Base-by-base conservation (phyloP, 176 grass and related monocot species). In the Oryza glumipatula region DNA sequence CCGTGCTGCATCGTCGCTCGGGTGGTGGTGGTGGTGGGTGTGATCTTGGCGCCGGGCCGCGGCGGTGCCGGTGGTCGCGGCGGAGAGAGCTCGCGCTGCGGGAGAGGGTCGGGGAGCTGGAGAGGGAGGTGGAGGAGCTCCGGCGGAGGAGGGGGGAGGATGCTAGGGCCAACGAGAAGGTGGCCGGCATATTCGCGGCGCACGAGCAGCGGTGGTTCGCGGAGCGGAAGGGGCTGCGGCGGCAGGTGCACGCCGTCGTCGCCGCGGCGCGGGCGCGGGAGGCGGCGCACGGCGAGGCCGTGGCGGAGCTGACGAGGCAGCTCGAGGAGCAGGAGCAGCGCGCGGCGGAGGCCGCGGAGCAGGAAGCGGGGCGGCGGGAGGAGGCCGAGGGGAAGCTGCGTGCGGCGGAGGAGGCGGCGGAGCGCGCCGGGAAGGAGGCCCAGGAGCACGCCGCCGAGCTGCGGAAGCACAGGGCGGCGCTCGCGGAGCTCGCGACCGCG, bases 91-190 rank as follows among this genome's bases (percentile, higher is more conserved):
- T 83, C 17, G 75, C 76, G 80, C 68, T 91, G 81, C 77, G 67
- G 41, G 86, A 89, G 87, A 93, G 84, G 82, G 30, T 85, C 3
- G 78, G 5, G 15, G 85, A 45, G 76, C 72, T 89, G 14, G 83
- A 94, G 21, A 54, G 12, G 6, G 69, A 92, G 76, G 47, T 87
- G 0, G 88, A 77, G 26, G 88, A 91, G 74, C 83, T 97, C 35
- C 88, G 74, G 33, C 74, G 48, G 51, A 83, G 80, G 11, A 69
- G 95, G 36, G 80, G 72, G 5, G 95, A 97, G 71, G 95, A 94
- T 24, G 95, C 91, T 9, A 88, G 88, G 80, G 94, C 91, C 23
- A 97, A 97, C 71, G 94, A 97, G 87, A 94, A 97, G 81, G 91
- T 94, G 48, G 94, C 89, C 2, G 79, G 85, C 21, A 97, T 97